Evolutionary conservation across 805 yeast species (phyloP), one percentile per base, ranked within the genome.

Genomic region (Teunomyces pallodes): DNA sequence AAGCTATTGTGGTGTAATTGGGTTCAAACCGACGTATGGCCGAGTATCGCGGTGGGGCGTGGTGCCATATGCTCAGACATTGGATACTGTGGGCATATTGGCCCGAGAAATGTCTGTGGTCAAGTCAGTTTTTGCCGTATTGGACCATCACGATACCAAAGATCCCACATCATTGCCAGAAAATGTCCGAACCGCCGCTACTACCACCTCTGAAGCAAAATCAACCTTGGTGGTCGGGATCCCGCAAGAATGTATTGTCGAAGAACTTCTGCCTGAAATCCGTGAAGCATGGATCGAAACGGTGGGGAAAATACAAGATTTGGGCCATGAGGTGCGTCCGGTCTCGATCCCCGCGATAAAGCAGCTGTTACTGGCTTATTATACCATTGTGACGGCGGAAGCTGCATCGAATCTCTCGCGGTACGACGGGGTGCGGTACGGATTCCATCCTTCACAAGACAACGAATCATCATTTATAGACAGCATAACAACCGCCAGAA

Each of bases 21-120:
- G 99, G 1, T 90, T 90, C 70, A 94, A 94, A 64, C 99, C 99
- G 0, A 77, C 94, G 0, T 94, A 94, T 64, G 99, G 99, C 0
- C 75, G 96, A 33, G 71, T 94, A 2, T 90, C 97, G 0, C 72
- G 99, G 48, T 84, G 89, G 83, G 99, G 99, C 2, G 89, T 94
- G 7, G 70, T 91, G 3, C 83, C 97, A 0, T 92, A 91, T 67
- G 97, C 97, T 1, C 98, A 95, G 66, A 84, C 92, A 35, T 73
- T 94, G 46, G 99, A 94, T 62, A 91, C 98, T 0, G 97, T 94
- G 1, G 99, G 99, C 0, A 77, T 95, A 1, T 47, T 91, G 29
- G 71, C 91, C 0, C 75, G 74, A 12, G 70, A 79, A 28, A 53
- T 87, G 5, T 65, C 62, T 0, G 57, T 67, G 0, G 54, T 87